These are phyloP conservation scores for Suillus luteus DNA, from an alignment of 768 basidiomycete species.

Conservation along the genomic window DNA sequence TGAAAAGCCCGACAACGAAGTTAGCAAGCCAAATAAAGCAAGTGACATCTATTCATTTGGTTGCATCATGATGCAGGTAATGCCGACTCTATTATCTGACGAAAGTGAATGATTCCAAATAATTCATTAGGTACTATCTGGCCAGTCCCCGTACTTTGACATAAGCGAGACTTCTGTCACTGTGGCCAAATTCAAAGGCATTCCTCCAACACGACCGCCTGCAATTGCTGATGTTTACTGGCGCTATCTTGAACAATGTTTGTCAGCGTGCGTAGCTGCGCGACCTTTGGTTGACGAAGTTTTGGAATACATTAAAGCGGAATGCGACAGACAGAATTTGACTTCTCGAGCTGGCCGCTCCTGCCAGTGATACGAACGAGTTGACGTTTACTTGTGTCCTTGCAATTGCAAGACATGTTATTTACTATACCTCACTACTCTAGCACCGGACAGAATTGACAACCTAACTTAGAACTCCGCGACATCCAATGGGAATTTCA, in stretches of 20 bases:
- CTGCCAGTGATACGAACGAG: neutral
- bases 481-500: neutral
- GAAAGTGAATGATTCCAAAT: neutral
- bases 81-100: neutral
- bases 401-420: neutral
- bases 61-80: slow-evolving; percentile 10
- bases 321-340: neutral
- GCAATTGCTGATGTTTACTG: neutral
- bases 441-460: too few relatives aligned
- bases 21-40: neutral
- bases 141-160: neutral
- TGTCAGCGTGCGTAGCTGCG: neutral
- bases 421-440: too few relatives aligned
- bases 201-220: neutral
- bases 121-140: neutral
- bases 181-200: neutral
- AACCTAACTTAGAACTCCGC: neutral
- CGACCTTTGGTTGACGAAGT: neutral
- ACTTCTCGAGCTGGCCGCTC: neutral
- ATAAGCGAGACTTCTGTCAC: neutral
- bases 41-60: slow-evolving; percentile 12
- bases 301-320: neutral
- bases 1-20: neutral
- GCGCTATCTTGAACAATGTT: neutral
- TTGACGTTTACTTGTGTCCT: neutral